phyloP scores from a whole-genome alignment of 805 yeast genomes.

The Dipodascopsis tothii region DNA sequence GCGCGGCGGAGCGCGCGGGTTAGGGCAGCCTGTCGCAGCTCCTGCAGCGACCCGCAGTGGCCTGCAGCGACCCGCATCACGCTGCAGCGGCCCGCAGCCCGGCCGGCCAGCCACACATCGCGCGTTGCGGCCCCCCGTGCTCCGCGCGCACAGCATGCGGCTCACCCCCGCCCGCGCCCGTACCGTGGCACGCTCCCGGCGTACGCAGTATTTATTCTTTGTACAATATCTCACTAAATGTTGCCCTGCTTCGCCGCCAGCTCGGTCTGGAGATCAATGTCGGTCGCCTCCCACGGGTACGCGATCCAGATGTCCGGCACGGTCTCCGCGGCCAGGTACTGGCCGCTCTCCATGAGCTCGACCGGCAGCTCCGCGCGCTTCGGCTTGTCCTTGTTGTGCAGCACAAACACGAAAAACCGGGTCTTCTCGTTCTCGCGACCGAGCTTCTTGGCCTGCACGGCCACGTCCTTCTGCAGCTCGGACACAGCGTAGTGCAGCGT shows the following conservation, averaged over 20 bases:
- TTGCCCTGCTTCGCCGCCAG: constrained; percentile 62
- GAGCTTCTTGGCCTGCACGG: constrained; percentile 49
- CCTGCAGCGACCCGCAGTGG: too few relatives aligned
- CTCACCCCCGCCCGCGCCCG: too few relatives aligned
- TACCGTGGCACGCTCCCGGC: too few relatives aligned
- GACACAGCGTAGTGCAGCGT: constrained; percentile 76
- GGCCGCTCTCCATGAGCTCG: constrained; percentile 53
- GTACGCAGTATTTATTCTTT: too few relatives aligned
- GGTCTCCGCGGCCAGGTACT: constrained; percentile 66
- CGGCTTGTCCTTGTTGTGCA: constrained; percentile 76
- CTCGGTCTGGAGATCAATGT: constrained; percentile 69
- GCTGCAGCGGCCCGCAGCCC: too few relatives aligned
- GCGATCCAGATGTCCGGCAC: constrained; percentile 79
- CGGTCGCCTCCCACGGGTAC: constrained; percentile 83
- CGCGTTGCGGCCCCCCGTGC: too few relatives aligned
- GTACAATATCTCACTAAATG: too few relatives aligned
- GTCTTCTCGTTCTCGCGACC: constrained; percentile 57
- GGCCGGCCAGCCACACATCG: too few relatives aligned
- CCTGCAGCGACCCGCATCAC: too few relatives aligned
- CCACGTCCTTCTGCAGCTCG: constrained; percentile 63
- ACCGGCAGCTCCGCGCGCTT: constrained; percentile 68
- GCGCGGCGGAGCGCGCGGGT: too few relatives aligned
- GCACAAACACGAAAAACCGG: constrained; percentile 65
- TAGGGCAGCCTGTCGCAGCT: too few relatives aligned
- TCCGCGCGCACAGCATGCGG: too few relatives aligned